Base-by-base conservation (phyloP, 805 yeast genomes). In the Wickerhamomyces chambardii region DNA sequence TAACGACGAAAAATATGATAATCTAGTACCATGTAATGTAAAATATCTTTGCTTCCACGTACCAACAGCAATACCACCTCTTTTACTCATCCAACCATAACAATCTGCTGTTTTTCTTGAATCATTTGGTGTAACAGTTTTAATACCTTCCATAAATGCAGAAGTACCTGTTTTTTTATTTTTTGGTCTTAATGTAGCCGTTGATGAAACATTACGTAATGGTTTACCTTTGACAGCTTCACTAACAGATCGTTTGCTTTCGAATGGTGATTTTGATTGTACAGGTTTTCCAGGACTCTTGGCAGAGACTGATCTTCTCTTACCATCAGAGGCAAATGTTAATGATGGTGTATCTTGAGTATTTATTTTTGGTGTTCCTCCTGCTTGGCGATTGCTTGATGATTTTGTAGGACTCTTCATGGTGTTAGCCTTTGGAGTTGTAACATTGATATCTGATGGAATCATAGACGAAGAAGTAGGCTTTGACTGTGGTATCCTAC, bases 21-120 rank as follows among this genome's bases (percentile, higher is more conserved):
- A 61, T 46, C 99, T 67, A 0, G 98, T 92, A 3, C 95, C 95
- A 59, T 92, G 95, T 26, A 92, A 64, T 0, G 90, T 78, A 53
- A 89, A 89, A 39, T 61, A 71, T 34, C 98, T 72, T 37, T 80
- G 79, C 48, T 89, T 82, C 97, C 98, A 92, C 15, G 86, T 75
- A n/a, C 89, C 85, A 48, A 83, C 75, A 4, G 94, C 74, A 39
- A 80, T 70, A 39, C 81, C 84, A 17, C 95, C 95, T 44, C 84
- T 78, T 58, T 92, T 92, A 35, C 87, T 76, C 95, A 92, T 85
- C 95, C 97, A 92, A 2, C 99, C 99, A 33, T 85, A 77, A 47
- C 67, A 75, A 36, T 70, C 82, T 0, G 97, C 85, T 6, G 80
- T 63, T 45, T 75, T 75, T 32, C 83, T 73, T 0, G 97, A 81